These are phyloP conservation scores for Polytolypa hystricis DNA, from an alignment of 2,329 filamentous ascomycete genomes.

Conservation along the genomic window DNA sequence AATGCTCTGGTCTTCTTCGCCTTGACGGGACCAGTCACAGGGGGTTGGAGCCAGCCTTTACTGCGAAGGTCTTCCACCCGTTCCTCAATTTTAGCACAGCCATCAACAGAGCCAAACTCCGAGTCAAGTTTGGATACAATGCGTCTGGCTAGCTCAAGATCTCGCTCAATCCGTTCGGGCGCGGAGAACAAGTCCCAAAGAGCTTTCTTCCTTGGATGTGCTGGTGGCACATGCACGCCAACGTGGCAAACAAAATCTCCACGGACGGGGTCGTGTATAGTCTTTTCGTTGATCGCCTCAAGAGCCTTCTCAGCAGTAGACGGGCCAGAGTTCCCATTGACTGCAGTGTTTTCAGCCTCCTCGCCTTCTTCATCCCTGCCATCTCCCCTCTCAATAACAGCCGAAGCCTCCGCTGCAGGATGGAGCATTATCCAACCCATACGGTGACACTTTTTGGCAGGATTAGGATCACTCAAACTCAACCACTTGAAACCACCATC, in stretches of 20 bases:
- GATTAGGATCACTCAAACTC: conserved; percentile 91
- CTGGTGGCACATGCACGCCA: conserved; percentile 83
- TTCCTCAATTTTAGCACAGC: conserved; percentile 69
- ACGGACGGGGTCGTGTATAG: conserved; percentile 83
- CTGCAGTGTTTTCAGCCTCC: conserved; percentile 32
- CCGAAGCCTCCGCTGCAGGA: conserved; percentile 56
- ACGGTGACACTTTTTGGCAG: conserved; percentile 89
- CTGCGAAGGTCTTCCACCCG: conserved; percentile 70
- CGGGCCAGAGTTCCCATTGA: conserved; percentile 21
- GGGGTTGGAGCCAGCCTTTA: conserved; percentile 64
- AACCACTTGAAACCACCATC: conserved; percentile 93
- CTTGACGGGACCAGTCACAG: conserved; percentile 30
- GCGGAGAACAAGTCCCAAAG: conserved; percentile 94
- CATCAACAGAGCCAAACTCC: conserved; percentile 70
- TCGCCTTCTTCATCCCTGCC: conserved; percentile 56
- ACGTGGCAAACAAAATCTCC: conserved; percentile 98
- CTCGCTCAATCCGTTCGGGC: conserved; percentile 84
- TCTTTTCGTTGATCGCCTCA: conserved; percentile 94
- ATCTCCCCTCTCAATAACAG: conserved; percentile 60
- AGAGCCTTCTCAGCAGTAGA: conserved; percentile 72
- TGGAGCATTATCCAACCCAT: conserved; percentile 98
- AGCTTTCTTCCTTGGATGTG: conserved; percentile 81
- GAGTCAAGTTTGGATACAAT: conserved; percentile 75
- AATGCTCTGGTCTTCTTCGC: conserved; percentile 44
- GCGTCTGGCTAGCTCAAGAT: conserved; percentile 70